phyloP scores from a whole-genome alignment of 768 basidiomycete species.

The Suillus bovinus region DNA sequence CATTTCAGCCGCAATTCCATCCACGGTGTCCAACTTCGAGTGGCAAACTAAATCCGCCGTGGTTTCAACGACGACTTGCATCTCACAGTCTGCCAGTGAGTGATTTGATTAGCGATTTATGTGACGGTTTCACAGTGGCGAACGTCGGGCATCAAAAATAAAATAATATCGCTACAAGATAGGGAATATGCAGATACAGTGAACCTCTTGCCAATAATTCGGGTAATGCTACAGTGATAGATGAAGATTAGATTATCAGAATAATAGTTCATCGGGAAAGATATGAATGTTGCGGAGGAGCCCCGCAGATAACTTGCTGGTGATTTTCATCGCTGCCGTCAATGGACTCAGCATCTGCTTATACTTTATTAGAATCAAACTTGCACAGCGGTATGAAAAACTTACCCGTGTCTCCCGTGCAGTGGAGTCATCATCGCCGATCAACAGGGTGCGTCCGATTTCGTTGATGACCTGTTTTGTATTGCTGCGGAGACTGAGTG shows the following conservation, averaged over 20 bases:
- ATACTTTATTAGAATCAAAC: neutral
- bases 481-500: neutral
- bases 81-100: neutral
- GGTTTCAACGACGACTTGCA: neutral
- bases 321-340: constrained; percentile 9
- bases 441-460: neutral
- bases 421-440: neutral
- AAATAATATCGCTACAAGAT: neutral
- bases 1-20: neutral
- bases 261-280: neutral
- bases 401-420: neutral
- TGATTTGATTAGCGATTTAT: neutral
- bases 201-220: neutral
- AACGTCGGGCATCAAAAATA: neutral
- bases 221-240: neutral
- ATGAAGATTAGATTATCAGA: neutral
- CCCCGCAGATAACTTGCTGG: constrained; percentile 15
- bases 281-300: neutral
- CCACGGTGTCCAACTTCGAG: neutral
- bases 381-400: neutral
- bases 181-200: neutral
- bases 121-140: neutral
- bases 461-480: neutral
- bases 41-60: neutral
- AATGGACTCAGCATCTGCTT: constrained; percentile 5